phyloP scores from a whole-genome alignment of 2,329 filamentous ascomycete genomes.

The Hypocreales sp. region DNA sequence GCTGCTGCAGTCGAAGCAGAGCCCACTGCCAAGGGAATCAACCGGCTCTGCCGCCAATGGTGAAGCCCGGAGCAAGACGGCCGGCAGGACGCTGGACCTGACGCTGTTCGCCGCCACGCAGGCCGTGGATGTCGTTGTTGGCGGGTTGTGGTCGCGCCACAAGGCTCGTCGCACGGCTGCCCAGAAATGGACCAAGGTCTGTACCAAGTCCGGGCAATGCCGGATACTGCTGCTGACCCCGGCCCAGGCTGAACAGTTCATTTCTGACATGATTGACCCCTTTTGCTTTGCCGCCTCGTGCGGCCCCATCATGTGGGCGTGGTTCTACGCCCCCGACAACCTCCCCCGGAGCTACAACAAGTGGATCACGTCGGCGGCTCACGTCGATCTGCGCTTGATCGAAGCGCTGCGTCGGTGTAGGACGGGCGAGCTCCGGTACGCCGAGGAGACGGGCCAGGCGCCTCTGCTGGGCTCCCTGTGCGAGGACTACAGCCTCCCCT shows the following conservation, averaged over 20 bases:
- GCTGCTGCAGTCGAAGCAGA: constrained; percentile 38
- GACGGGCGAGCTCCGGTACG: constrained; percentile 51
- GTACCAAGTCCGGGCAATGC: too few relatives aligned
- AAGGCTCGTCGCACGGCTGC: constrained; percentile 26
- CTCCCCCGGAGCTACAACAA: constrained; percentile 62
- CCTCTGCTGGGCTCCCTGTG: constrained; percentile 57
- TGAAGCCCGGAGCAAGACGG: constrained; percentile 17
- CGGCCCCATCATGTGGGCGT: constrained; percentile 75
- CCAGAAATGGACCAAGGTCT: constrained; percentile 32
- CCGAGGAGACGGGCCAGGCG: constrained; percentile 55
- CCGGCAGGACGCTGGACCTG: constrained; percentile 65
- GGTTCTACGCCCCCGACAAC: constrained; percentile 60
- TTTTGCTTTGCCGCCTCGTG: constrained; percentile 56
- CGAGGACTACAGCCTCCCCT: constrained; percentile 50
- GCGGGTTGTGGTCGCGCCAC: constrained; percentile 45
- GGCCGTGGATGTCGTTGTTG: constrained; percentile 56
- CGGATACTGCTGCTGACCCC: constrained; percentile 3
- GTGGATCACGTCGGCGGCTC: constrained; percentile 68
- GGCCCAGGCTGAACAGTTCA: constrained; percentile 14
- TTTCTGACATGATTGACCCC: constrained; percentile 39
- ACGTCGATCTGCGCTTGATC: constrained; percentile 60
- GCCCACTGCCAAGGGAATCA: too few relatives aligned
- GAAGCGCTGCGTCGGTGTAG: constrained; percentile 55
- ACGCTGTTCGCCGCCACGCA: constrained; percentile 64
- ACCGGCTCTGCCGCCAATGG: constrained; percentile 1